Evolutionary conservation across 129 eudicot genomes (phyloP).

Genomic region (Tagetes erecta): DNA sequence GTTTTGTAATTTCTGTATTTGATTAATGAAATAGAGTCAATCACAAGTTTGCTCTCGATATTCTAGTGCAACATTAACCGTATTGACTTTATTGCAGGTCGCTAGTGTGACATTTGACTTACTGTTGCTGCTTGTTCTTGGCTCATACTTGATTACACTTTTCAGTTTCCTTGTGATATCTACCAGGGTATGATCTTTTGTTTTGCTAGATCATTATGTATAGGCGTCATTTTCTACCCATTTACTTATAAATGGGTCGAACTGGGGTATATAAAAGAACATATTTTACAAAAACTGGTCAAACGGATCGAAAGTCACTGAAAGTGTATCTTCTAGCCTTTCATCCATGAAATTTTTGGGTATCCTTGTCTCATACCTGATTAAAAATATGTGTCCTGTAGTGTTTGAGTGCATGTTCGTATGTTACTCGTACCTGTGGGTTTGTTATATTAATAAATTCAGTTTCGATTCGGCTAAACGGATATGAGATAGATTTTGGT

Average conservation of each 20-base stretch:
- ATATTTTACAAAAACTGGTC: neutral
- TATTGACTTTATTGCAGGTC: constrained; percentile 55
- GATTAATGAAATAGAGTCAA: no score
- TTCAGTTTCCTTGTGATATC: constrained; percentile 81
- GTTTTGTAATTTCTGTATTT: no score
- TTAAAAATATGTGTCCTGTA: neutral
- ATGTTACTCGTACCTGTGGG: neutral
- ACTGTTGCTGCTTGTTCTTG: constrained; percentile 76
- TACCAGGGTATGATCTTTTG: constrained; percentile 60
- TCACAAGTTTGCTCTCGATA: no score
- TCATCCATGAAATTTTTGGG: neutral
- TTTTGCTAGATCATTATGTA: neutral
- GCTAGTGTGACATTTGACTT: constrained; percentile 96
- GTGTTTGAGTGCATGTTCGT: no score
- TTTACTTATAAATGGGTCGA: neutral
- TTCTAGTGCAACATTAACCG: no score
- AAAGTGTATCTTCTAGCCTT: neutral
- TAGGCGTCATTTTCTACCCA: neutral
- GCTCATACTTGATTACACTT: constrained; percentile 84
- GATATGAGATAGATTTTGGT: neutral
- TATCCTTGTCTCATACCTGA: neutral
- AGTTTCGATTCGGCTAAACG: neutral
- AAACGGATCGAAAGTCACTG: neutral
- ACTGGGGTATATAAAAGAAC: neutral
- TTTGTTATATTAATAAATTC: neutral